These are phyloP conservation scores for Globisporangium mamillatum DNA, from an alignment of 352 stramenopile species.

Conservation along the genomic window DNA sequence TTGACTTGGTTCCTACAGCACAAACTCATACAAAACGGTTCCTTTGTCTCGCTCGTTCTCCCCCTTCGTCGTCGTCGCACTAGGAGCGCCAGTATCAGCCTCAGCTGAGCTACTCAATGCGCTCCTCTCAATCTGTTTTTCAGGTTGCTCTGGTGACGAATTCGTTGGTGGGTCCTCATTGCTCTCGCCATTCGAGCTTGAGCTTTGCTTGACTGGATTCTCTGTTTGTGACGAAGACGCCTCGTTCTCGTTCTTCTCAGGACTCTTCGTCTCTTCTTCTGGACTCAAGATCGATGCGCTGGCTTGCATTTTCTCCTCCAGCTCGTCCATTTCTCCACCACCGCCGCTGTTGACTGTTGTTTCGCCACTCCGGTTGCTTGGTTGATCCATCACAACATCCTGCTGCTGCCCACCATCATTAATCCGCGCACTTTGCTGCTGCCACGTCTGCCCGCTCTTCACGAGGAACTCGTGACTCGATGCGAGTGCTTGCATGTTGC, in stretches of 20 bases:
- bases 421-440: slow-evolving; percentile 33
- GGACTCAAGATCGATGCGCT: not conserved
- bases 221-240: not conserved
- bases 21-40: slow-evolving; percentile 65
- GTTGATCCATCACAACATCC: slow-evolving; percentile 4
- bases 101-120: not conserved
- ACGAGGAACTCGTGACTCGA: slow-evolving; percentile 45
- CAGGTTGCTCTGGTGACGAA: not conserved
- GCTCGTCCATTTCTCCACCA: not conserved
- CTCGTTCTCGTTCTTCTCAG: not conserved
- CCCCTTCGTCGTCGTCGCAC: not conserved
- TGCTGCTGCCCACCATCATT: slow-evolving; percentile 6
- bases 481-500: slow-evolving; percentile 51
- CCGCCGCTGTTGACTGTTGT: not conserved
- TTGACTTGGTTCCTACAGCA: slow-evolving; percentile 31
- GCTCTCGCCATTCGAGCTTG: not conserved
- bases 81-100: not conserved
- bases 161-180: not conserved
- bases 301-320: slow-evolving; percentile 11
- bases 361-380: not conserved
- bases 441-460: slow-evolving; percentile 37
- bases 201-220: not conserved
- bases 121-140: not conserved
- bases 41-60: slow-evolving; percentile 9
- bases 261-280: not conserved